Evolutionary conservation across 192 early-diverging fungal species (phyloP).

Genomic region (Phlyctochytrium arcticum): DNA sequence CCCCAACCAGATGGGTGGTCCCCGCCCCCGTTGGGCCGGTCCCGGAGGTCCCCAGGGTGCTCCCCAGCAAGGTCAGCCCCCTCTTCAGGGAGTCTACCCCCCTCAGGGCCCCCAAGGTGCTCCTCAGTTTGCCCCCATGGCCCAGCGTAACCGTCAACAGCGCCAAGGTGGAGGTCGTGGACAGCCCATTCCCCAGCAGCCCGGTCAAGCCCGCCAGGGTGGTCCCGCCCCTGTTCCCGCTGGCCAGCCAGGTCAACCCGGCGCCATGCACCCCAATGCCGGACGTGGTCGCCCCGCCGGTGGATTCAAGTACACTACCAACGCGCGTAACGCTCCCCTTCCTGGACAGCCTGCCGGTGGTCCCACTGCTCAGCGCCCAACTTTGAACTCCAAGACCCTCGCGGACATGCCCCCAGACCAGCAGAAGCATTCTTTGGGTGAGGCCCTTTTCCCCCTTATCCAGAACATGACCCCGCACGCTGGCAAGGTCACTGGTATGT

Average conservation of each 20-base stretch:
- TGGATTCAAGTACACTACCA: conserved; percentile 47
- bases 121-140: conserved; percentile 26
- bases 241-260: conserved; percentile 10
- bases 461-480: conserved; percentile 68
- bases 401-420: conserved; percentile 75
- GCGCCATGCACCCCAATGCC: conserved; percentile 32
- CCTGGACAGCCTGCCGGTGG: conserved; percentile 34
- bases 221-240: conserved; percentile 14
- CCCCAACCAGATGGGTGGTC: conserved; percentile 33
- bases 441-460: conserved; percentile 90
- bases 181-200: conserved; percentile 44
- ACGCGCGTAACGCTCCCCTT: conserved; percentile 44
- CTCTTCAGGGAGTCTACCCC: conserved; percentile 20
- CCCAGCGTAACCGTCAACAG: conserved; percentile 31
- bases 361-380: conserved; percentile 36
- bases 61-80: conserved; percentile 29
- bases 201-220: conserved; percentile 29
- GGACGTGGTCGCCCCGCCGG: conserved; percentile 34
- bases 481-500: conserved; percentile 99
- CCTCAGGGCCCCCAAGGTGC: conserved; percentile 26
- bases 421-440: conserved; percentile 97
- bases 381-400: conserved; percentile 72
- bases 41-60: conserved; percentile 38
- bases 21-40: conserved; percentile 37
- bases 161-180: conserved; percentile 18